Base-by-base conservation (phyloP, 2,329 filamentous ascomycete species). In the Coleophoma crateriformis region DNA sequence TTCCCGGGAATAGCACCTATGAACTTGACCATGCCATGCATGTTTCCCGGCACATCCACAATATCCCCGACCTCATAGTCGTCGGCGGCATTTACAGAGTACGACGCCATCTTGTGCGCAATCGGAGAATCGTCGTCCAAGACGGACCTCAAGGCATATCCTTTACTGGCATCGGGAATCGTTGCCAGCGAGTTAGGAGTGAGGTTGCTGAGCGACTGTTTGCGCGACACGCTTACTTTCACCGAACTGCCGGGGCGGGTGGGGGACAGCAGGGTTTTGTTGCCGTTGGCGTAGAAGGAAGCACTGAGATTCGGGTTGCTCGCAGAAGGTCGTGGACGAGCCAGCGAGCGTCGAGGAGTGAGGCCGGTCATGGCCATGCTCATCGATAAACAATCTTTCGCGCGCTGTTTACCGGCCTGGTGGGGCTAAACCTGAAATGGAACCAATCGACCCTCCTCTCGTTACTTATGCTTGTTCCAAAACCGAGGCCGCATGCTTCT, bases 1-100 rank as follows among this genome's bases (percentile, higher is more conserved):
- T 96, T 96, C 55, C 91, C 91, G 59, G 84, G 81, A 38, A 99
- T 92, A 37, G 76, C 75, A 41, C 94, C 94, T 54, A 97, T 75
- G 65, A 96, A 99, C 65, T 88, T 92, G 58, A 97, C 85, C 2
- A 82, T 87, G 45, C 94, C 94, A 58, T 86, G 76, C 90, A 99
- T 96, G 66, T 86, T 89, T 39, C 94, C 94, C 2, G 92, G 91
- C 43, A 96, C 92, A 59, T 96, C 91, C 54, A 96, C 92, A 33
- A 76, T 68, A 65, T 96, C 92, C 57, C 92, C 92, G 38, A 94
- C 76, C 55, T 83, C 78, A 53, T 95, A 72, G 47, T 78, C 76
- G 50, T 71, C 69, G 47, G 63, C 70, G 68, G 77, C 72, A 49
- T 72, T 73, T 22, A 81, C 80, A 0, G 79, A 82, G 47, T 72